phyloP scores from a whole-genome alignment of 2,329 filamentous ascomycete genomes.

The Colletotrichum eremochloae region DNA sequence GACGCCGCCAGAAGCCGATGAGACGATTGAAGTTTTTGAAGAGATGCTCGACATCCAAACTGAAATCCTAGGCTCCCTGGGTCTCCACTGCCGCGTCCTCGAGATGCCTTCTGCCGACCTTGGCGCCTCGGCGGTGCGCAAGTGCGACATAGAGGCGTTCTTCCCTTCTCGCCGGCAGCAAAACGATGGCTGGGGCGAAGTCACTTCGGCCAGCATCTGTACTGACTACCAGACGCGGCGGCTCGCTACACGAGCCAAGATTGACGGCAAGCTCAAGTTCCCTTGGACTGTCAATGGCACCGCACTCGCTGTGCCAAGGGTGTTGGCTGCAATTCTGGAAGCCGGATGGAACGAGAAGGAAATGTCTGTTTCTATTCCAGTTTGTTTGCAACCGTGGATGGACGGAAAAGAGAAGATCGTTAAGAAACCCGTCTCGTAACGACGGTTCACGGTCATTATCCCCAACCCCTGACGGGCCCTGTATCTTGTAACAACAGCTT shows the following conservation, averaged over 20 bases:
- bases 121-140: constrained; percentile 87
- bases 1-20: constrained; percentile 71
- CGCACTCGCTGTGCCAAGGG: constrained; percentile 89
- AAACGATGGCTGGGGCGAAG: constrained; percentile 88
- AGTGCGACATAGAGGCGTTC: constrained; percentile 93
- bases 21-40: constrained; percentile 74
- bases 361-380: constrained; percentile 79
- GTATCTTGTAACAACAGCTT: constrained; percentile 10
- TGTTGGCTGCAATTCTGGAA: constrained; percentile 90
- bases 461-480: background rate
- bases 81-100: constrained; percentile 87
- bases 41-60: constrained; percentile 91
- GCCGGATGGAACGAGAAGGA: constrained; percentile 85
- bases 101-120: constrained; percentile 94
- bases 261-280: constrained; percentile 72
- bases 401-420: constrained; percentile 77
- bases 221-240: constrained; percentile 94
- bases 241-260: constrained; percentile 79
- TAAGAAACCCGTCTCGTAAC: constrained; percentile 1
- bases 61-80: constrained; percentile 82
- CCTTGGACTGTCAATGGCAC: constrained; percentile 96
- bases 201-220: constrained; percentile 91
- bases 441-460: background rate
- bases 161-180: constrained; percentile 82
- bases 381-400: constrained; percentile 88